Percentiles rank a stretch among this genome's conserved stretches.
Evolutionary conservation across 2,329 filamentous ascomycete species (phyloP).

Genomic region (Hypoxylon sp.): DNA sequence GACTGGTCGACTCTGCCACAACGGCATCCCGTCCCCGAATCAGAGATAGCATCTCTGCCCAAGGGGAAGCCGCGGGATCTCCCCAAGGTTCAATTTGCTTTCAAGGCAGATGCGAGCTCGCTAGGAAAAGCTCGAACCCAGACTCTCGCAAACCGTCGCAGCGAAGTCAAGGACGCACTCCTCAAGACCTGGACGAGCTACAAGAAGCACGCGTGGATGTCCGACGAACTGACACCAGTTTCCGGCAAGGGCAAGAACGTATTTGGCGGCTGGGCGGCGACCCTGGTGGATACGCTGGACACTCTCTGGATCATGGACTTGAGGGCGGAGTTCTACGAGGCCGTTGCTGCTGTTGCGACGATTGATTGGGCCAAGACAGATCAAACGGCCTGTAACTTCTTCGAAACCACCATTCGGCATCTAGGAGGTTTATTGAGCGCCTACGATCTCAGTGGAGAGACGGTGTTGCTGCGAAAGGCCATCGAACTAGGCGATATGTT

Average conservation of each 20-base stretch:
- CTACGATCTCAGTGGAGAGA: slow-evolving; percentile 58
- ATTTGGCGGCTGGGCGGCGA: slow-evolving; percentile 61
- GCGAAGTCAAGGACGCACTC: slow-evolving; percentile 57
- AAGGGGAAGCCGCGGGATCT: slow-evolving; percentile 40
- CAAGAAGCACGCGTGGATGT: slow-evolving; percentile 48
- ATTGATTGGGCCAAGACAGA: slow-evolving; percentile 62
- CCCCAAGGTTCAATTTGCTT: slow-evolving; percentile 44
- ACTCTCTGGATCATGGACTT: slow-evolving; percentile 72
- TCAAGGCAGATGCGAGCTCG: slow-evolving; percentile 36
- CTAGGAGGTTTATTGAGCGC: slow-evolving; percentile 59
- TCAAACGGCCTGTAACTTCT: slow-evolving; percentile 55
- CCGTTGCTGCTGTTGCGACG: slow-evolving; percentile 60
- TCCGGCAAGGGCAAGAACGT: slow-evolving; percentile 42
- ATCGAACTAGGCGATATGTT: slow-evolving; percentile 60
- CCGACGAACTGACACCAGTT: slow-evolving; percentile 46
- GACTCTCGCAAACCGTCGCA: slow-evolving; percentile 44
- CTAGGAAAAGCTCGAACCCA: slow-evolving; percentile 37
- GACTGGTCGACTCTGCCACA: slow-evolving; percentile 44
- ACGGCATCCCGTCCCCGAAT: slow-evolving; percentile 36
- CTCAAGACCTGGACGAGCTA: slow-evolving; percentile 62
- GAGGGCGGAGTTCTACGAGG: slow-evolving; percentile 65
- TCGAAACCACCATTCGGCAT: slow-evolving; percentile 61
- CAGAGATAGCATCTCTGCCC: slow-evolving; percentile 42
- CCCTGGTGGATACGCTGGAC: slow-evolving; percentile 69
- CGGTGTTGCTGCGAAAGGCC: slow-evolving; percentile 56